A percentile compares a stretch with the other conserved stretches of the same genome.
phyloP scores from a whole-genome alignment of 1,284 basidiomycete species.

The Earliella scabrosa region DNA sequence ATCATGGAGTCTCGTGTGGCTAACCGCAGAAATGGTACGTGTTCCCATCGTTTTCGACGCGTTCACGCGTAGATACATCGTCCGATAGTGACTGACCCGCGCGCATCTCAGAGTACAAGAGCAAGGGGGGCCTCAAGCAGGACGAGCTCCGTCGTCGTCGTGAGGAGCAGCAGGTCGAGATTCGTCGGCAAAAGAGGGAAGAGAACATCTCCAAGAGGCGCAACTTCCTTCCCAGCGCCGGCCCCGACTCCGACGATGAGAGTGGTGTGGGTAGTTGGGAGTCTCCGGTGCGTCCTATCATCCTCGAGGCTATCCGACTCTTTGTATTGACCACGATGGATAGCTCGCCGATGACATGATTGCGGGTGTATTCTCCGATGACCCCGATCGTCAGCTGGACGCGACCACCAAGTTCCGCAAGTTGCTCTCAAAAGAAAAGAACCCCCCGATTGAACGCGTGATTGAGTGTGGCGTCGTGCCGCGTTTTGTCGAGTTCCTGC shows the following conservation, averaged over 20 bases:
- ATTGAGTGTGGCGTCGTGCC: conserved; percentile 98
- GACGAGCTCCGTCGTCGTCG: conserved; percentile 91
- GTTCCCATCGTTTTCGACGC: conserved; percentile 3
- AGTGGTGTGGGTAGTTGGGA: conserved; percentile 74
- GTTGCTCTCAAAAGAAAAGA: conserved; percentile 98
- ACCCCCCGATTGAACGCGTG: conserved; percentile 99
- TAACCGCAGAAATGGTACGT: conserved; percentile 65
- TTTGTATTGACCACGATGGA: conserved; percentile 19
- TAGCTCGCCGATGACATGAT: conserved; percentile 94
- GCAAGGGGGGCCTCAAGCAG: conserved; percentile 82
- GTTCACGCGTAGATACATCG: conserved; percentile 1
- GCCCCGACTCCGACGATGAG: conserved; percentile 88
- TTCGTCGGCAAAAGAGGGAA: conserved; percentile 94
- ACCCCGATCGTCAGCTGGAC: conserved; percentile 91
- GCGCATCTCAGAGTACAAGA: conserved; percentile 63
- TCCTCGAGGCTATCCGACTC: conserved; percentile 15
- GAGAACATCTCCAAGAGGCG: conserved; percentile 97
- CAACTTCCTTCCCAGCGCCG: conserved; percentile 81
- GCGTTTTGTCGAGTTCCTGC: conserved; percentile 96
- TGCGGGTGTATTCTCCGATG: conserved; percentile 89
- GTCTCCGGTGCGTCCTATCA: conserved; percentile 61
- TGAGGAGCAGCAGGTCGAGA: conserved; percentile 97
- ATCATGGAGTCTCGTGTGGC: conserved; percentile 39
- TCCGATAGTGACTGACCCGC: conserved; percentile 33
- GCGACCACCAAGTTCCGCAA: conserved; percentile 98